Evolutionary conservation across 257 asterid genomes (phyloP).

Genomic region (Plantago major): DNA sequence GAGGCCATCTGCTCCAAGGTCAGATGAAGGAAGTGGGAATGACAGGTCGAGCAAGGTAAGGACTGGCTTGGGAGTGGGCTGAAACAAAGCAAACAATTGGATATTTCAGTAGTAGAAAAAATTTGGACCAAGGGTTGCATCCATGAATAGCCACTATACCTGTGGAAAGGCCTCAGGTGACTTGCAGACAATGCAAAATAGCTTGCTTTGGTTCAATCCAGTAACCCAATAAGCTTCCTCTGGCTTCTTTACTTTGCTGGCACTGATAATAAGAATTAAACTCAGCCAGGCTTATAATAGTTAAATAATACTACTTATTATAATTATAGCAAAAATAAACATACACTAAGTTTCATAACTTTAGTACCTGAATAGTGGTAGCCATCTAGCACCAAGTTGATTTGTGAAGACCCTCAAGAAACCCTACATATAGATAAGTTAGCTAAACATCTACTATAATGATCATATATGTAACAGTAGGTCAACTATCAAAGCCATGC

Average conservation of each 20-base stretch:
- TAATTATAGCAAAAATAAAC: background rate
- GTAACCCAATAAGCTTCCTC: constrained; percentile 85
- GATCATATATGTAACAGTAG: background rate
- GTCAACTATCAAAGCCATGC: constrained; percentile 17
- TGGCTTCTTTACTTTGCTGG: constrained; percentile 62
- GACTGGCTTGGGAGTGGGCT: constrained; percentile 87
- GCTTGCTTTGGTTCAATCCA: constrained; percentile 71
- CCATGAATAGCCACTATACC: constrained; percentile 37
- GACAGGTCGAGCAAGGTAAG: constrained; percentile 81
- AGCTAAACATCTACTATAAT: constrained; percentile 14
- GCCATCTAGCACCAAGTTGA: constrained; percentile 89
- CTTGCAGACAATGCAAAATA: constrained; percentile 86
- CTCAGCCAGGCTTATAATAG: background rate
- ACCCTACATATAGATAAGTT: constrained; percentile 51
- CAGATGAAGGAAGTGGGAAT: constrained; percentile 90
- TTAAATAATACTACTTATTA: background rate
- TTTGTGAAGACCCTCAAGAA: constrained; percentile 72
- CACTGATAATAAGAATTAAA: constrained; percentile 31
- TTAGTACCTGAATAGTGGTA: constrained; percentile 89
- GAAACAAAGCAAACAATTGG: constrained; percentile 23
- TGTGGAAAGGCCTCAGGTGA: constrained; percentile 84
- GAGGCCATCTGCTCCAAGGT: constrained; percentile 86
- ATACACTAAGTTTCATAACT: constrained; percentile 4
- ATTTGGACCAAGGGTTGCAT: constrained; percentile 9
- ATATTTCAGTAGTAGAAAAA: constrained; percentile 12